Percentiles rank a stretch among this genome's conserved stretches.
These are phyloP conservation scores for Metarhizium robertsii DNA, from an alignment of 2,329 filamentous ascomycete genomes.

Conservation along the genomic window DNA sequence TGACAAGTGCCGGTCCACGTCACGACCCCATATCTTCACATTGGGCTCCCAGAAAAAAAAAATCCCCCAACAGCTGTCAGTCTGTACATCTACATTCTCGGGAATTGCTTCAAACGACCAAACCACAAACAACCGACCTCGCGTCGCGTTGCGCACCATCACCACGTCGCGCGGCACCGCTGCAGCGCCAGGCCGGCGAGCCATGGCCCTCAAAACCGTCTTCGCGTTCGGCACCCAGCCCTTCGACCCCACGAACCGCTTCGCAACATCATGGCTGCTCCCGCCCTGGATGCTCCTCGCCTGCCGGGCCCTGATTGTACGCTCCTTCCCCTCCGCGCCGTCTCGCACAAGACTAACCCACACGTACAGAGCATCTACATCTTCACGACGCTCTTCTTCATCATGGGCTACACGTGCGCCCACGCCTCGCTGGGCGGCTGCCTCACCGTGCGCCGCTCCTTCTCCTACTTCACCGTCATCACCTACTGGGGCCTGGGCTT, in stretches of 20 bases:
- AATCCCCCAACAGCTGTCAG: too few species aligned
- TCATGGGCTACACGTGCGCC: conserved; percentile 56
- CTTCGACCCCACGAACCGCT: conserved; percentile 53
- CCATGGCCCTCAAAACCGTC: conserved; percentile 3
- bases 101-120: too few species aligned
- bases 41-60: too few species aligned
- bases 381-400: conserved; percentile 60
- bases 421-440: conserved; percentile 35
- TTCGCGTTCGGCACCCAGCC: conserved; percentile 31
- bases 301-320: conserved; percentile 44
- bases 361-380: conserved; percentile 49
- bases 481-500: conserved; percentile 78
- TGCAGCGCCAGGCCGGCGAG: background rate
- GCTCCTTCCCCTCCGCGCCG: conserved; percentile 14
- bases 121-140: too few species aligned
- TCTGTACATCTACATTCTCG: too few species aligned
- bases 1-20: too few species aligned
- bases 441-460: conserved; percentile 41
- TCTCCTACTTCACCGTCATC: conserved; percentile 76
- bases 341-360: too few species aligned
- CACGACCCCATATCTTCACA: too few species aligned
- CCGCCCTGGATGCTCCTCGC: conserved; percentile 52
- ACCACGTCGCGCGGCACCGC: too few species aligned
- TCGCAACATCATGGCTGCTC: conserved; percentile 76
- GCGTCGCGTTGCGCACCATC: too few species aligned